Conservation (phyloP, 257 asterid species). For the Nicotiana tomentosiformis region DNA sequence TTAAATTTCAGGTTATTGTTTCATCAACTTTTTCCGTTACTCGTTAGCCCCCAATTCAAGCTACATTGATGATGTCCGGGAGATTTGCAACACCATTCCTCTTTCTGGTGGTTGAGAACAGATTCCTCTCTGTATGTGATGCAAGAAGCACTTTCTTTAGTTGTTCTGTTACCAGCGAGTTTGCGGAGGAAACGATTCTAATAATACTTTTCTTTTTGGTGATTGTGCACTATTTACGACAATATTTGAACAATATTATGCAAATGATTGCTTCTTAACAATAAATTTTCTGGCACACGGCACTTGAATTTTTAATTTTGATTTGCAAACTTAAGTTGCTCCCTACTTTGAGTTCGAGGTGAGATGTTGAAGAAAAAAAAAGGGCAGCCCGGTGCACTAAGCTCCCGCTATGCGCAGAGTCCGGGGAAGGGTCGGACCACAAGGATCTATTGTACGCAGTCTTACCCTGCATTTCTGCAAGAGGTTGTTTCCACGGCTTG, state of each 20-base stretch:
- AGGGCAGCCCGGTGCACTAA: too few species aligned
- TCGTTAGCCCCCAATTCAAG: not conserved
- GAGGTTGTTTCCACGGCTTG: too few species aligned
- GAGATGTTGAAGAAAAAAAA: not conserved
- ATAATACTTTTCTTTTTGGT: not conserved
- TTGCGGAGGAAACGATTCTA: not conserved
- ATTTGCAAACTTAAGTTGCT: not conserved
- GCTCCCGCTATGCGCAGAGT: too few species aligned
- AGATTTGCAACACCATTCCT: not conserved
- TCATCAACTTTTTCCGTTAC: not conserved
- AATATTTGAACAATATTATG: not conserved
- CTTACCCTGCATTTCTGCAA: too few species aligned
- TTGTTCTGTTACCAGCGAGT: not conserved
- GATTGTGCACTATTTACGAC: not conserved
- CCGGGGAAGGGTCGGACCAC: too few species aligned
- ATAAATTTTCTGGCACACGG: not conserved
- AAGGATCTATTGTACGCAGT: too few species aligned
- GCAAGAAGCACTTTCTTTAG: not conserved
- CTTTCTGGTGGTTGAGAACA: not conserved
- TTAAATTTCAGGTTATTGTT: not conserved
- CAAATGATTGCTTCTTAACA: not conserved
- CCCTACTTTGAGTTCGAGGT: slow-evolving; percentile 1
- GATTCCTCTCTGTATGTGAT: not conserved
- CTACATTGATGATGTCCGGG: not conserved
- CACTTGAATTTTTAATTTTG: not conserved